Evolutionary conservation across 495 filamentous ascomycete genomes (phyloP).

Genomic region (Aspergillus bridgeri): DNA sequence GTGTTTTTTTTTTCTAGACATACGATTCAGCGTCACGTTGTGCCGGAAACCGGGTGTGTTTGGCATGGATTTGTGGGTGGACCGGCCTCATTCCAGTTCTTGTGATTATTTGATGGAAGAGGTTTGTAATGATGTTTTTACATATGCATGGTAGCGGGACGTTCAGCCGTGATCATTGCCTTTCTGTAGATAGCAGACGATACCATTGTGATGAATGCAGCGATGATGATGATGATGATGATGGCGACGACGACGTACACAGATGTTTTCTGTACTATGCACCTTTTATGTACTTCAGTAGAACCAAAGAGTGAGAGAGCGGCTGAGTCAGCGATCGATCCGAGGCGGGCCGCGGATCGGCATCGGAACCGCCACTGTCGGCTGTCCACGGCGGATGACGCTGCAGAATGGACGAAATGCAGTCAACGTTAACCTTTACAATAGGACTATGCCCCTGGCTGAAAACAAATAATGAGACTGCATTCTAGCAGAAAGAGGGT

Average conservation of each 20-base stretch:
- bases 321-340: background rate
- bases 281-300: too few relatives aligned
- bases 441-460: too few relatives aligned
- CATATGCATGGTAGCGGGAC: slow-evolving; percentile 11
- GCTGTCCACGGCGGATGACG: slow-evolving; percentile 13
- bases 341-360: slow-evolving; percentile 27
- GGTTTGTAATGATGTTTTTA: background rate
- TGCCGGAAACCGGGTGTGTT: background rate
- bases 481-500: background rate
- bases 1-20: background rate
- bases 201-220: slow-evolving; percentile 5
- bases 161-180: background rate
- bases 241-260: too few relatives aligned
- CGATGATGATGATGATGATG: background rate
- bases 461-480: background rate
- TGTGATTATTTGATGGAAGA: background rate
- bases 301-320: too few relatives aligned
- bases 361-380: slow-evolving; percentile 10
- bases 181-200: slow-evolving; percentile 15
- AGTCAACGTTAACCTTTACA: too few relatives aligned
- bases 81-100: background rate
- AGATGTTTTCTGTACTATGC: too few relatives aligned
- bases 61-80: background rate
- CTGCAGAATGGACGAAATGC: background rate
- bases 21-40: background rate